Conservation (phyloP, 768 basidiomycete species). For the Xanthoconium stramineum region DNA sequence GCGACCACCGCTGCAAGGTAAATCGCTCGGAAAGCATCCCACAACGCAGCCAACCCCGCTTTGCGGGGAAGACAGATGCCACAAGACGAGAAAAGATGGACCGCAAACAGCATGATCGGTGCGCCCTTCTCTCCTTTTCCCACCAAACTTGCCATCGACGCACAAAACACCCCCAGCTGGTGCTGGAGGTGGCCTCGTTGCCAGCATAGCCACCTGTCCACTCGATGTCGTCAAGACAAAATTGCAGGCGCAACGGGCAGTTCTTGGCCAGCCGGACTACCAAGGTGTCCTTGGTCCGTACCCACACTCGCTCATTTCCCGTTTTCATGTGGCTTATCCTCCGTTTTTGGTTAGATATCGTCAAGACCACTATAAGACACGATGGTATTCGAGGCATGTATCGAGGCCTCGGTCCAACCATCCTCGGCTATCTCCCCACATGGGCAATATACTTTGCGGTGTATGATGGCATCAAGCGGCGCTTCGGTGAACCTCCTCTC, state of each 20-base stretch:
- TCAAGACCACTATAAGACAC: conserved; percentile 52
- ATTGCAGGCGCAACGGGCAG: conserved; percentile 85
- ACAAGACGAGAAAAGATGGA: conserved; percentile 57
- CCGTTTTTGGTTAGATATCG: conserved; percentile 42
- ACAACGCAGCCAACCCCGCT: conserved; percentile 38
- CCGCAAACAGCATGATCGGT: conserved; percentile 83
- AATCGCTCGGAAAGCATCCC: not conserved
- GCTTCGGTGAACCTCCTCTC: conserved; percentile 66
- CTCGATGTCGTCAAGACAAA: conserved; percentile 98
- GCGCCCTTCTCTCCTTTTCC: conserved; percentile 20
- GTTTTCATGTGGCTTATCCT: conserved; percentile 13
- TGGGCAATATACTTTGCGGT: conserved; percentile 99
- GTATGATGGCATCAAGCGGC: conserved; percentile 91
- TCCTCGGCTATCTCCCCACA: conserved; percentile 95
- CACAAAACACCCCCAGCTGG: conserved; percentile 55
- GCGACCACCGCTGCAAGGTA: not conserved
- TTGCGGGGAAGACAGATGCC: conserved; percentile 68
- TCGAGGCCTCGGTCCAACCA: conserved; percentile 94
- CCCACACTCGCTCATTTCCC: conserved; percentile 1
- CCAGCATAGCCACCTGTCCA: conserved; percentile 92
- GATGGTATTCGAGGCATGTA: conserved; percentile 89
- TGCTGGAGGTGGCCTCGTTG: conserved; percentile 91
- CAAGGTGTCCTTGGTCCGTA: conserved; percentile 69
- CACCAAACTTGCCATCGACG: not conserved
- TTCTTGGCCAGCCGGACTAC: conserved; percentile 70